phyloP scores from a whole-genome alignment of 768 basidiomycete species.

The Tulasnella sp. region DNA sequence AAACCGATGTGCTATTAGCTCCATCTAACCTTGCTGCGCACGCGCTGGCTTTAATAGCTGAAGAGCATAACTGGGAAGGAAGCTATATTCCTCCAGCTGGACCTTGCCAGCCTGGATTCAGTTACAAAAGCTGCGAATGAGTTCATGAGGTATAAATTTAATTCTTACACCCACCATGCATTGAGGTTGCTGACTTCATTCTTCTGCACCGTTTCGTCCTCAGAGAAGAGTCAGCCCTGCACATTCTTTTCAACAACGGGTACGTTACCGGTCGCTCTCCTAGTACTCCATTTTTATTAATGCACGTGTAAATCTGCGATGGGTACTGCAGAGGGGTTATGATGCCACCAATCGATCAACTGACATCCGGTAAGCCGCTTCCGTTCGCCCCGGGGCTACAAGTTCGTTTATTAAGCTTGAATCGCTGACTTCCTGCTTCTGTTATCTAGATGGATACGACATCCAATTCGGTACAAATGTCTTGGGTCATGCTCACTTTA shows the following conservation, averaged over 20 bases:
- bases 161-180: neutral
- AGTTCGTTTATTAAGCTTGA: neutral
- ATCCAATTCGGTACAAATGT: constrained; percentile 46
- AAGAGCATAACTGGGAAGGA: constrained; percentile 10
- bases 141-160: constrained; percentile 13
- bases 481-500: constrained; percentile 52
- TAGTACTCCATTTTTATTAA: neutral
- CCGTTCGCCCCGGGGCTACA: neutral
- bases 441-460: constrained; percentile 40
- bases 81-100: constrained; percentile 21
- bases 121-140: constrained; percentile 18
- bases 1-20: neutral
- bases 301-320: neutral
- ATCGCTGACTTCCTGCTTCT: neutral
- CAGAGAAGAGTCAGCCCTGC: constrained; percentile 40
- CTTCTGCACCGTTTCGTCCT: neutral
- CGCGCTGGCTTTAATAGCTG: neutral
- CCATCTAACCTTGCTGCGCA: neutral
- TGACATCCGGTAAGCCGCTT: constrained; percentile 29
- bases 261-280: constrained; percentile 27
- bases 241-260: constrained; percentile 48
- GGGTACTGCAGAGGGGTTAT: constrained; percentile 40
- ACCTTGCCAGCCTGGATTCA: constrained; percentile 16
- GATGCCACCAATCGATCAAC: constrained; percentile 33
- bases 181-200: neutral